Evolutionary conservation across 345 rosid species (phyloP).

Genomic region (Murraya paniculata): DNA sequence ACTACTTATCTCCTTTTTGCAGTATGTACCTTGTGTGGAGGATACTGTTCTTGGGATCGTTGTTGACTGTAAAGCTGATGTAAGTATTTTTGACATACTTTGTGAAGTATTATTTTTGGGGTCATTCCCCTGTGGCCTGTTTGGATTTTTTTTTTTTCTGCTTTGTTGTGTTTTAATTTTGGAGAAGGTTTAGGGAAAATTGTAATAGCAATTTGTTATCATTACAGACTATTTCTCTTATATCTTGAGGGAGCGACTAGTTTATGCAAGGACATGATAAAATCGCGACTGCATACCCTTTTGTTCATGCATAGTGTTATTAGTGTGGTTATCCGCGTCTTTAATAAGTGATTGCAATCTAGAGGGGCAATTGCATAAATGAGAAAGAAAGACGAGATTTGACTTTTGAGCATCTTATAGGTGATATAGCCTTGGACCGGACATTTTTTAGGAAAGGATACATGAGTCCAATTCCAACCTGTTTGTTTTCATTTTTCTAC

Average conservation of each 20-base stretch:
- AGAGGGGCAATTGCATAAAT: not conserved
- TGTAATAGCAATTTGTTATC: not conserved
- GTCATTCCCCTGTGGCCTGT: not conserved
- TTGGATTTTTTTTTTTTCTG: not conserved
- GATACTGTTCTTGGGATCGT: constrained; percentile 82
- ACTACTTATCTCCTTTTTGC: constrained; percentile 24
- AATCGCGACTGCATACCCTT: not conserved
- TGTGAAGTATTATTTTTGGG: constrained; percentile 1
- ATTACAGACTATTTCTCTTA: not conserved
- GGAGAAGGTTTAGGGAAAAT: not conserved
- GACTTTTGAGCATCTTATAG: not conserved
- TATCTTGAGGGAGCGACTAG: not conserved
- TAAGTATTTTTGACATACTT: constrained; percentile 36
- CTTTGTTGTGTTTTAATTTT: not conserved
- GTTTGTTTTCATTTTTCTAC: too few relatives aligned
- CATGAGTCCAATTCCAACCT: not conserved
- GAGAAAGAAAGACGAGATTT: not conserved
- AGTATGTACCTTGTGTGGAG: constrained; percentile 71
- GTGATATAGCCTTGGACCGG: not conserved
- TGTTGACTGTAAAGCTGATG: constrained; percentile 73
- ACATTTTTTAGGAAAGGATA: not conserved
- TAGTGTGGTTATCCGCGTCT: not conserved
- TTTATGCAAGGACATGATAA: not conserved
- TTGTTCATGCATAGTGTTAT: not conserved
- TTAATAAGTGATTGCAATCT: not conserved